Evolutionary conservation across 371 early-diverging fungal genomes (phyloP), one percentile per base, ranked within the genome.

Genomic region (Syncephalastrum monosporum): DNA sequence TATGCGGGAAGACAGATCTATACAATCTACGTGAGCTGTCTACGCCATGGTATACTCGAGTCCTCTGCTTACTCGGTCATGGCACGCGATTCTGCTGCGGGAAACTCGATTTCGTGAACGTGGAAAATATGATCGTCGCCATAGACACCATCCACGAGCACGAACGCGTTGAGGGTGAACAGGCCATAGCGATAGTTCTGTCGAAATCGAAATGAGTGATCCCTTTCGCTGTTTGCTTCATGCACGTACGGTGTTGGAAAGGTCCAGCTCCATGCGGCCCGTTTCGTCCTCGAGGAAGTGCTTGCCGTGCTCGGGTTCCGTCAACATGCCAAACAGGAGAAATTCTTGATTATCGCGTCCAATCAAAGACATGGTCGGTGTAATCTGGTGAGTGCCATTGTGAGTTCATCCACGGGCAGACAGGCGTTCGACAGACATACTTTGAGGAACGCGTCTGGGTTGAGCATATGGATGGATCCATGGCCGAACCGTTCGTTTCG

Each of bases 251-350:
- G 65, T 66, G 16, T 70, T 63, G 5, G 75, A 64, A 42, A 85
- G 69, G 49, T 91, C 82, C 21, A 94, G 70, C 61, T 90, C 87
- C 42, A 96, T 83, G 29, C 80, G 69, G 10, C 81, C 86, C 48
- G 90, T 91, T 23, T 81, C 79, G 65, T 96, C 96, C 69, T 96
- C 96, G n/a, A 96, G 70, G 67, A 82, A 86, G 33, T 86, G 67
- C 51, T 86, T 89, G 13, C 94, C 94, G 55, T 91, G 91, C 50
- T 89, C 84, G 49, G 91, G 76, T 67, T 87, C 86, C 15, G 94
- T 84, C 57, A 96, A 68, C 94, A 96, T 93, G 2, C 96, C 96
- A 71, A 94, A 89, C 42, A 94, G 67, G 19, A 91, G 55, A 62
- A 90, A 95, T 12, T 68, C 58, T 50, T 86, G 85, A 16, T 83